Evolutionary conservation across 2,329 filamentous ascomycete genomes (phyloP).

Genomic region (Orbilia oligospora): DNA sequence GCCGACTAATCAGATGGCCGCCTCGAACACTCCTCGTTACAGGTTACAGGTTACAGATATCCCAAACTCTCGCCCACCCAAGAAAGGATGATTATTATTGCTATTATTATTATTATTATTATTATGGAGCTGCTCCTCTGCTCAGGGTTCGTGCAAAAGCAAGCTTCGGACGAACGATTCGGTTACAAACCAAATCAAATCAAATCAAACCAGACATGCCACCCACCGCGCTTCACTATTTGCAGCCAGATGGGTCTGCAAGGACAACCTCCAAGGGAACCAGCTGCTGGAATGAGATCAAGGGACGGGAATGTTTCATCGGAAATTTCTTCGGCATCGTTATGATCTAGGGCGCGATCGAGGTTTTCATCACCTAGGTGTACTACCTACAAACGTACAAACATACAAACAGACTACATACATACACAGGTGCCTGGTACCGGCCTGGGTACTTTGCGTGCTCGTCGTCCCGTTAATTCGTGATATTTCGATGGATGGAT

Average conservation of each 20-base stretch:
- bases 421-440: neutral
- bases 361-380: conserved; percentile 3
- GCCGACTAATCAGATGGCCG: conserved; percentile 47
- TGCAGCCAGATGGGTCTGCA: conserved; percentile 4
- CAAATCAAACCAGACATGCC: conserved; percentile 15
- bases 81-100: conserved; percentile 14
- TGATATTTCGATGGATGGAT: conserved; percentile 19
- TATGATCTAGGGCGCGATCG: neutral
- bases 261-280: conserved; percentile 6
- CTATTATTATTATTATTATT: too few species aligned
- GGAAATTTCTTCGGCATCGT: conserved; percentile 19
- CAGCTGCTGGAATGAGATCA: conserved; percentile 45
- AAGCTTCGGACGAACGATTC: conserved; percentile 1
- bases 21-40: conserved; percentile 50
- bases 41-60: conserved; percentile 58
- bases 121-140: neutral
- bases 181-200: conserved; percentile 16
- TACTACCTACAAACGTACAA: neutral
- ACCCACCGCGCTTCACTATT: conserved; percentile 21
- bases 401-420: neutral
- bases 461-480: conserved; percentile 12
- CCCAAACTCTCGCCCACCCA: conserved; percentile 17
- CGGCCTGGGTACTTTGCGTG: neutral
- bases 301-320: conserved; percentile 50
- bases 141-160: neutral